These are phyloP conservation scores for Sordariomycetes sp. DNA, from an alignment of 2,329 filamentous ascomycete species.

Conservation along the genomic window DNA sequence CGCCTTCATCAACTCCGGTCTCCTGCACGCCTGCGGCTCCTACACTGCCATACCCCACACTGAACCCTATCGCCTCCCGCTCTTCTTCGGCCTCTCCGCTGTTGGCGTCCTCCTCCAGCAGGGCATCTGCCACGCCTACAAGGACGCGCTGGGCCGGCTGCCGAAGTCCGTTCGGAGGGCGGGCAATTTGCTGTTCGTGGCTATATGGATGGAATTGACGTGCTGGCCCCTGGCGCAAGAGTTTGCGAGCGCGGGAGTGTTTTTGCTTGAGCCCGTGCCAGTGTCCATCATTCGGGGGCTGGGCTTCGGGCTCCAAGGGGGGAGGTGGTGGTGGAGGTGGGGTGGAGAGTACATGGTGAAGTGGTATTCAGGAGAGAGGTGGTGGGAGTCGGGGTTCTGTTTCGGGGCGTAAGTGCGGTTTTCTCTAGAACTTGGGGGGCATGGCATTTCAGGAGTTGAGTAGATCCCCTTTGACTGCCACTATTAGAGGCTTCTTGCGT, in stretches of 20 bases:
- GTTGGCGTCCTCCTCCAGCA: slow-evolving; percentile 38
- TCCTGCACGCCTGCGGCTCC: slow-evolving; percentile 63
- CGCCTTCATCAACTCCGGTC: slow-evolving; percentile 56
- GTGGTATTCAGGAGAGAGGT: slow-evolving; percentile 52
- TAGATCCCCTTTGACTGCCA: too few relatives aligned
- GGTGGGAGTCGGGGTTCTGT: slow-evolving; percentile 42
- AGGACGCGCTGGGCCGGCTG: slow-evolving; percentile 22
- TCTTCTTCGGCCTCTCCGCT: slow-evolving; percentile 65
- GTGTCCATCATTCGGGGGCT: slow-evolving; percentile 58
- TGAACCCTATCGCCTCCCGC: slow-evolving; percentile 38
- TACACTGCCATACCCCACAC: slow-evolving; percentile 48
- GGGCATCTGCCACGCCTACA: slow-evolving; percentile 5
- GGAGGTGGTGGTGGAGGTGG: slow-evolving; percentile 67
- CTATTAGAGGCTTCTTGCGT: too few relatives aligned
- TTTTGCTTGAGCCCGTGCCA: slow-evolving; percentile 75
- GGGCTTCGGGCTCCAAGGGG: slow-evolving; percentile 52
- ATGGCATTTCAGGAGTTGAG: background rate
- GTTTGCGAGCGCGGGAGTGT: slow-evolving; percentile 61
- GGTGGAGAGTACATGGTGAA: slow-evolving; percentile 39
- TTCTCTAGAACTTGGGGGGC: background rate
- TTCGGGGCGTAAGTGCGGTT: background rate
- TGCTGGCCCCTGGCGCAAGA: slow-evolving; percentile 62
- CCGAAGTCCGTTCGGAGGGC: slow-evolving; percentile 27
- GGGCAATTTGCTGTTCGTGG: slow-evolving; percentile 51
- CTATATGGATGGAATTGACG: slow-evolving; percentile 60